These are phyloP conservation scores for Tritrichomonas foetus DNA, from an alignment of 208 protist species.

Conservation along the genomic window DNA sequence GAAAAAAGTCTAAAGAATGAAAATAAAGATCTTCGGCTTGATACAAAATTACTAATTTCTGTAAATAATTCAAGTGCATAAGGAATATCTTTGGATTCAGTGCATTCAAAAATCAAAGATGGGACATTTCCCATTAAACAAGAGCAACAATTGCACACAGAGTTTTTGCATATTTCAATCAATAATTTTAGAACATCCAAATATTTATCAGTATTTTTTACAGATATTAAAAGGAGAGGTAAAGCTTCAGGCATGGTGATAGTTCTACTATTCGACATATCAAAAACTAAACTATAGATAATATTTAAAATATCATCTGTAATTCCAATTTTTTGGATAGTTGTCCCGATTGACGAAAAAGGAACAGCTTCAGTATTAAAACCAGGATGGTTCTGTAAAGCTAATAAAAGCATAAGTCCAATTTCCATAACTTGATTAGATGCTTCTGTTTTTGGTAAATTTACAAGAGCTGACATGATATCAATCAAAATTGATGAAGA, in stretches of 20 bases:
- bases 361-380: too few species aligned
- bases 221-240: not conserved
- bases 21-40: not conserved
- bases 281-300: too few species aligned
- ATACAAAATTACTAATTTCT: not conserved
- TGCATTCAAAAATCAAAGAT: not conserved
- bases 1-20: constrained; percentile 17
- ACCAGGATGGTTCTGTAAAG: too few species aligned
- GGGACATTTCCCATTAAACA: not conserved
- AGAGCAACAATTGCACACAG: not conserved
- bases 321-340: too few species aligned
- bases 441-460: too few species aligned
- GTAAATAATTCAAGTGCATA: not conserved
- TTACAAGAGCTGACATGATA: too few species aligned
- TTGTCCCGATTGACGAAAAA: too few species aligned
- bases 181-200: not conserved
- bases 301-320: too few species aligned
- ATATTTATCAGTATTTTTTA: not conserved
- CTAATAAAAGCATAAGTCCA: too few species aligned
- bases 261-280: too few species aligned
- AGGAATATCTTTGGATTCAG: not conserved
- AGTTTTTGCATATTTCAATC: not conserved
- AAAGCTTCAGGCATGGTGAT: not conserved
- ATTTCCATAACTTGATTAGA: too few species aligned
- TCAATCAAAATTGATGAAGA: too few species aligned